Evolutionary conservation across 1,284 basidiomycete species (phyloP), one percentile per base, ranked within the genome.

Genomic region (Trichosporon faecale): DNA sequence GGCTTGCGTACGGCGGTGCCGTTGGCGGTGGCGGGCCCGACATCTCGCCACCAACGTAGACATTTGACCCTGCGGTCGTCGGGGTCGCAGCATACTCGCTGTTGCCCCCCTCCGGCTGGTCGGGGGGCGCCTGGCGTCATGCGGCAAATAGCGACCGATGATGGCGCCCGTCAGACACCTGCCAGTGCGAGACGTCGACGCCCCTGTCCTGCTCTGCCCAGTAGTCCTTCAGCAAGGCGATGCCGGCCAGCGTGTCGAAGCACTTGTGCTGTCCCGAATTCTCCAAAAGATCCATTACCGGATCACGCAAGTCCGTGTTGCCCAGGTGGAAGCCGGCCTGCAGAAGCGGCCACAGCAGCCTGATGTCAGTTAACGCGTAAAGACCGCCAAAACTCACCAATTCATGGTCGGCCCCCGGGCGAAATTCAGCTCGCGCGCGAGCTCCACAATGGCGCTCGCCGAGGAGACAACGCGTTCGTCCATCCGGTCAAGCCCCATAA

Each of bases 281-380:
- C 18, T 77, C 74, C 1, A 82, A 72, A 49, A 82, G 75, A 7
- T 72, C 69, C 8, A 79, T 64, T 18, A 78, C 75, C 9, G 78
- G 75, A 9, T 66, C 66, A 23, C 80, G 74, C 0, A 72, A 70
- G 14, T 77, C 76, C 61, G 77, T 73, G 35, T 75, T 74, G 8
- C 75, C 74, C 18, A 82, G 75, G 52, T 81, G 76, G 70, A 81
- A 77, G 6, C 77, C 81, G 12, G 79, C 78, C 23, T 80, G 77
- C 21, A 82, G 60, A 33, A 80, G 77, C 2, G 81, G 81, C 81
- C 81, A 82, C 8, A 80, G 78, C 11, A 82, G 66, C 81, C 81
- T 82, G 55, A 4, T 25, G 57, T 68, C 27, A 72, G 71, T 18
- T 14, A 12, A n/a, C n/a, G n/a, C 18, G 7, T 64, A 9, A 64